Base-by-base conservation (phyloP, 228 moss, liverwort and hornwort species). In the Sphagnum fallax region DNA sequence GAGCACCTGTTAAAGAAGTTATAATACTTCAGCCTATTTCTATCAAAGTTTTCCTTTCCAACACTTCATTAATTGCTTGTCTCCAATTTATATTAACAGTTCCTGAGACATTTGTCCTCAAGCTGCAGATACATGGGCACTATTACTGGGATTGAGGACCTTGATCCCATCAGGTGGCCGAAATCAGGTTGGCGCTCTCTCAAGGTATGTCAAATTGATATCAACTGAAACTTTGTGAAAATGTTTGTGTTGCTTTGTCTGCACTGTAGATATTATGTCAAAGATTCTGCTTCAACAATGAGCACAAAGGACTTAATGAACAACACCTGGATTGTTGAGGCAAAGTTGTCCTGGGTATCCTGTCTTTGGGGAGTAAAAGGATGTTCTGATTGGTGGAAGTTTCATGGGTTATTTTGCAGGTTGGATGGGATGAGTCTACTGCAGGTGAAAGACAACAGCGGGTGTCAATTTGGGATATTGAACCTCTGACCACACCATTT, bases 401-500 rank as follows among this genome's bases (percentile, higher is more conserved):
- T 12, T 55, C 12, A 12, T 55, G 55, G 55, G 12, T 12, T 55
- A 12, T 49, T 67, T n/a, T 65, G 55, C 75, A 97, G 97, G 97
- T 98, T 71, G 92, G 92, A 66, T 98, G 98, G 98, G 98, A 98
- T 78, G 98, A 98, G 75, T 98, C 98, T 55, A 92, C 98, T 62
- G 94, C 94, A 66, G 90, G 98, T 70, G 98, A 98, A 75, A 91
- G 98, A 74, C 98, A 98, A 61, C 83, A 81, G 15, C 87, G 94
- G 70, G 98, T 98, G 58, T 98, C 98, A 9, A 71, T 93, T 74
- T 98, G 98, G 98, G 98, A 98, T 70, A 92, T 98, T 62, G 98
- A 98, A 79, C 98, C 98, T 52, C 67, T 98, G 59, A 86, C 90
- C 6, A 87, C 98, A 62, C 89, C 98, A 10, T 92, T 87, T 71